Evolutionary conservation across 495 filamentous ascomycete species (phyloP), one percentile per base, ranked within the genome.

Genomic region (Rhypophila decipiens): DNA sequence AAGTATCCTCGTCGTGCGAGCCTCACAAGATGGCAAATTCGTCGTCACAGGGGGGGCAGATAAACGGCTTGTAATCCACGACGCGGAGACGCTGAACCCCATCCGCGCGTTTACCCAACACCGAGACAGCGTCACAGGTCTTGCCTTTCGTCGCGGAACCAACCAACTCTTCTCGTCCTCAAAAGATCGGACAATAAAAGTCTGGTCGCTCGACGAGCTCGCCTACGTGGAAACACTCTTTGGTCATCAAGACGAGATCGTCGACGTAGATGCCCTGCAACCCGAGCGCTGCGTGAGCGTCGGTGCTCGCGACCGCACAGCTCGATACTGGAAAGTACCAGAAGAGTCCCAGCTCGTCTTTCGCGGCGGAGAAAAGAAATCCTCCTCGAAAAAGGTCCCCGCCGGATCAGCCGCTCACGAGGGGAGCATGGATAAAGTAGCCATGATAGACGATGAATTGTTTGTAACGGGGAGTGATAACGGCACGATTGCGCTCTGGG

Each of bases 311-410:
- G 93, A 98, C 61, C 83, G 91, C 19, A 95, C 93, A 1, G 90
- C 90, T n/a, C 75, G 93, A 23, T 66, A 96, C 50, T 98, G 93
- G 93, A 98, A 97, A 64, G 90, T 97, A 2, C 82, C 89, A 21
- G 93, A 98, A 47, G 93, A 98, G 60, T 86, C 83, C 1, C 94
- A 97, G 60, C 76, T 97, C 4, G 90, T 97, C 1, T 98, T 97
- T 67, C 84, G 91, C 33, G 91, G 90, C 36, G 89, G 87, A 33
- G 83, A 76, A 18, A 70, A 73, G 42, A 79, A 78, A 55, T 84
- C 83, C 64, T 60, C 69, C 39, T 63, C 63, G 46, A 52, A 52
- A 5, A 52, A 55, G 22, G 35, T 70, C 39, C 58, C 69, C 50
- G 64, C 64, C 20, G 67, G 63, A 9, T 69, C 67, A 2, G 51